A percentile compares a stretch with the other conserved stretches of the same genome.
Evolutionary conservation across 139 green algal species (phyloP).

Genomic region (Astrephomene gubernaculifera): DNA sequence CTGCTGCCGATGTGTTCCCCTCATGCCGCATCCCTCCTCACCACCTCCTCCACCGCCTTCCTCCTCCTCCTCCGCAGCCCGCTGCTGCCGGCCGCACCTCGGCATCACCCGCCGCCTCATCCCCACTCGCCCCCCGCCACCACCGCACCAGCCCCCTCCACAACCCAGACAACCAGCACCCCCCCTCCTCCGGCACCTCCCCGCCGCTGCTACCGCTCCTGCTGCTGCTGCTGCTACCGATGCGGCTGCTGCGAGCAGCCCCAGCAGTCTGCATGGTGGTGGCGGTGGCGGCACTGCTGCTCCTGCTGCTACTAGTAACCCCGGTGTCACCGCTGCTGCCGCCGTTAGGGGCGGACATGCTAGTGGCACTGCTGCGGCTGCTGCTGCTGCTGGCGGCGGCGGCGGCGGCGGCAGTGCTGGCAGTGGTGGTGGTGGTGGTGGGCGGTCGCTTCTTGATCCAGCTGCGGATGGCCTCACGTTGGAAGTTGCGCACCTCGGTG

Average conservation of each 20-base stretch:
- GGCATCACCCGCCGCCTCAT: neutral
- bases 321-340: no score
- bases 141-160: neutral
- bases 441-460: constrained; percentile 42
- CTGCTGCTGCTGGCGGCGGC: no score
- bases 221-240: neutral
- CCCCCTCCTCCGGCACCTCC: neutral
- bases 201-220: neutral
- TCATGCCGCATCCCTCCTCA: neutral
- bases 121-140: neutral
- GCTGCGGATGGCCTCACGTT: constrained; percentile 54
- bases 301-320: no score
- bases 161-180: no score
- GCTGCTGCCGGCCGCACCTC: neutral
- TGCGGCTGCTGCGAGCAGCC: no score
- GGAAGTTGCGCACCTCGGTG: constrained; percentile 48
- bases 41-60: neutral
- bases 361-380: no score
- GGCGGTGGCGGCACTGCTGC: no score
- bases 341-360: no score
- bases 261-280: no score
- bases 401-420: no score
- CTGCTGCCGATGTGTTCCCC: no score
- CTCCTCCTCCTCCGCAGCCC: neutral
- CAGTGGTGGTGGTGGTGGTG: no score